A percentile compares a stretch with the other conserved stretches of the same genome.
Conservation (phyloP, 192 early-diverging fungal species). For the Coemansia umbellata region DNA sequence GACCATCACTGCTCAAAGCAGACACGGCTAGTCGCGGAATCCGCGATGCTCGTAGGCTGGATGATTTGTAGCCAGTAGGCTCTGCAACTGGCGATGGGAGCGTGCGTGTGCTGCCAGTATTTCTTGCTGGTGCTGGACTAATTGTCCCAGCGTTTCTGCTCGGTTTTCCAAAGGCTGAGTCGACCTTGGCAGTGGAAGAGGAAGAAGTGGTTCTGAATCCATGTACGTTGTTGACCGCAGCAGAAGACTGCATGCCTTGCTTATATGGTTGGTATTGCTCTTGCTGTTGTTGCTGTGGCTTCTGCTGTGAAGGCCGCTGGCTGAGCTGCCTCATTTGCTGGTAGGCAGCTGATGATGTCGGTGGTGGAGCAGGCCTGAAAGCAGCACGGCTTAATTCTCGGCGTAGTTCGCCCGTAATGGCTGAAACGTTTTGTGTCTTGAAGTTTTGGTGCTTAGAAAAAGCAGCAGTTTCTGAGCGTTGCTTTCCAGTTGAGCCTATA, state of each 20-base stretch:
- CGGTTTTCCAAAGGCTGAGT: not conserved
- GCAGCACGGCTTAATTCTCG: not conserved
- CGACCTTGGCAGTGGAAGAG: not conserved
- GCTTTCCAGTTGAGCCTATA: conserved; percentile 10
- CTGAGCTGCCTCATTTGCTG: not conserved
- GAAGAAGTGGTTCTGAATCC: not conserved
- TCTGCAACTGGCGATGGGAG: conserved; percentile 11
- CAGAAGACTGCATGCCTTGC: not conserved
- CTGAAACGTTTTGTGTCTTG: no score
- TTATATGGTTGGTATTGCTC: not conserved
- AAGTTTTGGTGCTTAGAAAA: no score
- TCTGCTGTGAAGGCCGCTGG: not conserved
- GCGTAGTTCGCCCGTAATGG: not conserved
- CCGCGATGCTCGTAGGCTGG: conserved; percentile 1
- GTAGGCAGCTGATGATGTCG: conserved; percentile 3
- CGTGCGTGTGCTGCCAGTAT: not conserved
- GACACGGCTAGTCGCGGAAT: conserved; percentile 16
- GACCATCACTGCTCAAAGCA: not conserved
- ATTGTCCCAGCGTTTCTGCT: not conserved
- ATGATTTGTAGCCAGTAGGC: not conserved
- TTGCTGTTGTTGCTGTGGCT: not conserved
- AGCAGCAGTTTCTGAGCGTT: conserved; percentile 25
- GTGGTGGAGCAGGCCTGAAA: not conserved
- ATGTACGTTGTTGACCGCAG: not conserved
- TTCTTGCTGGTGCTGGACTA: not conserved